Base-by-base conservation (phyloP, 306 rosid genomes). In the Delonix regia region DNA sequence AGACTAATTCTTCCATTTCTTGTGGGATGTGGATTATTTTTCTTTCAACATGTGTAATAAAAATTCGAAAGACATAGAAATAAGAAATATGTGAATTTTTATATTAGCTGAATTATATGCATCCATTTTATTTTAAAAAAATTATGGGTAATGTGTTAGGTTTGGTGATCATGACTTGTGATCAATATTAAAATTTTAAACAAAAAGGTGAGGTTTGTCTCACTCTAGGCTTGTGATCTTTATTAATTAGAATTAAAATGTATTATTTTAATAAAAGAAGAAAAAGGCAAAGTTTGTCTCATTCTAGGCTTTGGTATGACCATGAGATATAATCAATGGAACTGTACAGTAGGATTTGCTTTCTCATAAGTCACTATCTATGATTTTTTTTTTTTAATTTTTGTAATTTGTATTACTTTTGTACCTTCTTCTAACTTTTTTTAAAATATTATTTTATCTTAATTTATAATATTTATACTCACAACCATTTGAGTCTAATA, bases 171-270 rank as follows among this genome's bases (percentile, higher is more conserved):
- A 75, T n/a, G 72, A 18, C 49, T 38, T 39, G n/a, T 36, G 75
- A 76, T 16, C 24, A 8, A 21, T 19, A 80, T 67, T 55, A 47
- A 34, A 8, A 59, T 42, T 39, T 44, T 19, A 55, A 73, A 34
- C 42, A 69, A 22, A 77, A 84, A 84, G 85, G 81, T 81, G 76
- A 77, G 81, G 24, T 68, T 81, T 85, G 88, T 81, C 83, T 51
- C 38, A 68, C 77, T 60, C 10, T 22, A 15, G 16, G 59, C 69
- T 44, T 25, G 36, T 4, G 36, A 13, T 5, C 45, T n/a, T n/a
- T n/a, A n/a, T n/a, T n/a, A n/a, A n/a, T n/a, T n/a, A n/a, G n/a
- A n/a, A n/a, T n/a, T n/a, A n/a, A n/a, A n/a, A n/a, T n/a, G n/a
- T n/a, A n/a, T n/a, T n/a, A n/a, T 34, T 34, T 6, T 34, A 34